Evolutionary conservation across 2,329 filamentous ascomycete genomes (phyloP), one percentile per base, ranked within the genome.

Genomic region (Bipolaris cookei): DNA sequence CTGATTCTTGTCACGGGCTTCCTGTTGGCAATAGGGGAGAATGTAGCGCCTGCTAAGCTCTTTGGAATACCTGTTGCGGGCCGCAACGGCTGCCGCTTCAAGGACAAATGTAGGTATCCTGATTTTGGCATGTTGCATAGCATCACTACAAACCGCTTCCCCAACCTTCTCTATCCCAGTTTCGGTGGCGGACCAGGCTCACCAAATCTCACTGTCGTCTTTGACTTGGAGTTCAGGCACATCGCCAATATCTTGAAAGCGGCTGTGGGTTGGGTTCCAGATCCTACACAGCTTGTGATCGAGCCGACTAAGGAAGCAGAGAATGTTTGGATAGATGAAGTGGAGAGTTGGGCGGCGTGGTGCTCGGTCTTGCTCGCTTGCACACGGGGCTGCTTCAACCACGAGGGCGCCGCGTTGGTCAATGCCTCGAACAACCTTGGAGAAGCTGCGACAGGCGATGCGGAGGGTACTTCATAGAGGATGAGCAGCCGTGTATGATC

Each of bases 1-100:
- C 62, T 83, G 13, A 74, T 83, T 44, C 76, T 77, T 54, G 70
- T 70, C 11, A 83, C 81, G 0, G 81, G 81, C 6, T 82, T 76
- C 67, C 72, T 67, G n/a, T 35, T 50, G 18, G 44, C 47, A 13
- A 42, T 45, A 0, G 51, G 47, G 20, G 34, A 21, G 14, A n/a
- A 20, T 16, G 60, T 50, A 7, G 69, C 49, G 52, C 70, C 70
- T 1, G 71, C 68, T 25, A 47, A 52, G n/a, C 58, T 58, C 14
- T 48, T 58, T 6, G 64, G 71, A 28, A 68, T 80, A 32, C 59
- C 58, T 0, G 69, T 83, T 32, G 66, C 61, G 3, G 84, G 83
- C 25, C 76, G 79, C 7, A 69, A 75, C 20, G 80, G 80, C 1
- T 56, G 70, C 6, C 69, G 78, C 10, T 63, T 86, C 28, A 73